Evolutionary conservation across 371 early-diverging fungal genomes (phyloP), one percentile per base, ranked within the genome.

Genomic region (Rhizomucor pusillus): DNA sequence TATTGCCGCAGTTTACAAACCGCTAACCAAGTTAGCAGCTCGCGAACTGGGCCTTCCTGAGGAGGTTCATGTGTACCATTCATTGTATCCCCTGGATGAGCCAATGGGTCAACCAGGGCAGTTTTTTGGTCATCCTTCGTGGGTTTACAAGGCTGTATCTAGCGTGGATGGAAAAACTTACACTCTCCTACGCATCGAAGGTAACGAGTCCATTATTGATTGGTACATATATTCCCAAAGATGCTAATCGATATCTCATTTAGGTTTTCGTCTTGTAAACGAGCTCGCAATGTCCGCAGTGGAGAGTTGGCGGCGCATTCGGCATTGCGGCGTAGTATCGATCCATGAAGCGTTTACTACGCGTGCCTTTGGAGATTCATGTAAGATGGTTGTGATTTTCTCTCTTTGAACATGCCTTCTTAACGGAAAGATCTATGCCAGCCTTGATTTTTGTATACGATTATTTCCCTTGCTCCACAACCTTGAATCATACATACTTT

Each of bases 271-370:
- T 13, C 68, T 93, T n/a, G 71, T 80, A 1, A 88, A 92, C 54
- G 93, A 93, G 50, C 35, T 76, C 37, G 89, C 91, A 0, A 89
- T 97, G 79, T 65, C 82, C 19, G 80, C 82, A 19, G 81, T 94
- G n/a, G 94, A 95, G 54, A 76, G 60, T 20, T 95, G 96, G 95
- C 76, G 87, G 34, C 67, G 82, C 43, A 82, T 97, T 16, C 73
- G 87, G 43, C 93, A 93, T 69, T 86, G 93, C 18, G 90, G 88
- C 54, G 77, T 96, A 53, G 90, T 93, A 10, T 88, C 88, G 6
- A 80, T 97, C 25, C 81, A 89, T n/a, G 96, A 96, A 67, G 96
- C 91, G 13, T 97, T 98, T 64, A 93, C 95, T 0, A 95, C 95
- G 5, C 88, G 88, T 47, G 92, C 92, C 3, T 98, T 98, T 82